Conservation (phyloP, 345 rosid genomes). For the Populus ilicifolia region DNA sequence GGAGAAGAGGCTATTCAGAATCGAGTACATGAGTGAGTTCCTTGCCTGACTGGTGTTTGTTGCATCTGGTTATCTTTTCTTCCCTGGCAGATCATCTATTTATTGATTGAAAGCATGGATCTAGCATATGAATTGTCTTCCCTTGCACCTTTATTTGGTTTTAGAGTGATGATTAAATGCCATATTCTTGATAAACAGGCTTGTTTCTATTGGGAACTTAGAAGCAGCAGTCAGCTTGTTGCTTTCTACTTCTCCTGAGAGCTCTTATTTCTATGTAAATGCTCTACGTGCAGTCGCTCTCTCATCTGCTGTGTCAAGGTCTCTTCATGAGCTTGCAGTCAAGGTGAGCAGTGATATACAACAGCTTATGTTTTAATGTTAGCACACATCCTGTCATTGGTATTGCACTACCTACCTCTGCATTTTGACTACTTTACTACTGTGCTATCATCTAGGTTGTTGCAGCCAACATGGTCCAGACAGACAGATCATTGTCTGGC, state of each 20-base stretch:
- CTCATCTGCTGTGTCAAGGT: conserved; percentile 89
- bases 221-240: conserved; percentile 94
- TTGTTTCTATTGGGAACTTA: conserved; percentile 83
- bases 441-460: conserved; percentile 55
- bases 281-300: conserved; percentile 97
- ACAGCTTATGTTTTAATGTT: not conserved
- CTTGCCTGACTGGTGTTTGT: conserved; percentile 7
- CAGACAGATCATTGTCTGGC: conserved; percentile 82
- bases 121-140: not conserved
- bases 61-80: conserved; percentile 3
- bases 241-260: conserved; percentile 88
- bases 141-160: conserved; percentile 7
- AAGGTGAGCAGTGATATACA: conserved; percentile 47
- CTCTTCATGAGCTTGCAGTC: conserved; percentile 94
- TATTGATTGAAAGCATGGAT: not conserved
- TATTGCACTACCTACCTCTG: not conserved
- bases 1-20: conserved; percentile 94
- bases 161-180: not conserved
- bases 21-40: conserved; percentile 89
- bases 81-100: too few species aligned
- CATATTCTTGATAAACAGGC: conserved; percentile 48
- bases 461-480: conserved; percentile 96
- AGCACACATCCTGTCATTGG: not conserved
- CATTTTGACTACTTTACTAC: conserved; percentile 3
- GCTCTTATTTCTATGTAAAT: conserved; percentile 84